phyloP scores from a whole-genome alignment of 352 stramenopile genomes.

The Pythium plurisporium region DNA sequence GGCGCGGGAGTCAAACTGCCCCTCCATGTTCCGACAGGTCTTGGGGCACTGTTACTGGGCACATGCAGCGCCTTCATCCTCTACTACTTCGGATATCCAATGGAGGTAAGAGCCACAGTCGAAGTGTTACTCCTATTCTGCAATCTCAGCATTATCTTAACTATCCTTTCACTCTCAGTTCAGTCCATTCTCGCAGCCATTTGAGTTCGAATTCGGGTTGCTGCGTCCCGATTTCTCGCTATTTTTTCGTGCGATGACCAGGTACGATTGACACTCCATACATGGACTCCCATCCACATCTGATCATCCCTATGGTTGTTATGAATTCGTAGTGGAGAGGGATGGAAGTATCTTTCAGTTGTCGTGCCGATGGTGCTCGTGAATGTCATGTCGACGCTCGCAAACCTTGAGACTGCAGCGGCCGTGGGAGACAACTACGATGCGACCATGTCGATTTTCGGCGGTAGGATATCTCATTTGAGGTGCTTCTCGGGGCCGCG shows the following conservation, averaged over 20 bases:
- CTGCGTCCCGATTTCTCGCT: slow-evolving; percentile 18
- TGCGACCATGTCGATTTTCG: slow-evolving; percentile 27
- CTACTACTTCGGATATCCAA: slow-evolving; percentile 24
- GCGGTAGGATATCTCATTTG: slow-evolving; percentile 8
- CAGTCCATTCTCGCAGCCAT: slow-evolving; percentile 26
- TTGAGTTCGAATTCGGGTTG: slow-evolving; percentile 23
- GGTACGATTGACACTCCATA: no score
- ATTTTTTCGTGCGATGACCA: slow-evolving; percentile 25
- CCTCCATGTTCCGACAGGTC: slow-evolving; percentile 31
- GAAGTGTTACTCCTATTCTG: background rate
- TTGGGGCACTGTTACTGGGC: slow-evolving; percentile 31
- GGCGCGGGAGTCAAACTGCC: slow-evolving; percentile 37
- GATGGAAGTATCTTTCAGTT: slow-evolving; percentile 39
- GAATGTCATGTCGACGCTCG: slow-evolving; percentile 41
- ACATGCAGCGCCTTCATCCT: slow-evolving; percentile 24
- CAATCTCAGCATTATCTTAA: background rate
- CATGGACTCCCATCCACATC: no score
- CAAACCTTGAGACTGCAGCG: slow-evolving; percentile 33
- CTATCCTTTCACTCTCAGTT: slow-evolving; percentile 14
- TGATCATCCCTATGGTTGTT: no score
- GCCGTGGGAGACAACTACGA: slow-evolving; percentile 42
- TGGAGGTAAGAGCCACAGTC: slow-evolving; percentile 16
- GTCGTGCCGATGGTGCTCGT: slow-evolving; percentile 41
- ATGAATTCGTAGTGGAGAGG: slow-evolving; percentile 24
- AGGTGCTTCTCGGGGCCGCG: background rate